Base-by-base conservation (phyloP, 2,329 filamentous ascomycete species). In the Ophiostoma novo-ulmi region DNA sequence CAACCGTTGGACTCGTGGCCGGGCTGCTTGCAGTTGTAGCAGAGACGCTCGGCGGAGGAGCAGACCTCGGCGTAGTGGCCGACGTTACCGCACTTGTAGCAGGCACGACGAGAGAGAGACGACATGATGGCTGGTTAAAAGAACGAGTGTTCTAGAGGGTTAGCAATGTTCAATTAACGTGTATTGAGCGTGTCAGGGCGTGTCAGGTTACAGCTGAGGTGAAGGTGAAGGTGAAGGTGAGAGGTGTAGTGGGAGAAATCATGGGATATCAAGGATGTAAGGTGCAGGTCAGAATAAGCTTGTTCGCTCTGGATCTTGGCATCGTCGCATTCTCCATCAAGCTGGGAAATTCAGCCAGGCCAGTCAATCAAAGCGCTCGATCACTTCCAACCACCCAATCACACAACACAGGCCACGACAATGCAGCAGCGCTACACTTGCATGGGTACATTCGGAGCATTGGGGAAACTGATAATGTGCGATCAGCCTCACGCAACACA, bases 11-110 rank as follows among this genome's bases (percentile, higher is more conserved):
- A 98, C 85, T 99, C 95, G 82, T 99, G 95, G 80, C 89, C 91
- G 73, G 91, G 91, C 83, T 94, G 91, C 85, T 94, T 94, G 89
- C 95, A 99, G 87, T 99, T 99, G 85, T 99, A 99, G 90, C 95
- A 99, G 78, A 99, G 91, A 79, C 95, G 92, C 87, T 99, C 94
- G 72, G 94, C 91, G 72, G 94, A 97, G 73, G 94, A 95, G 91
- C 95, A 99, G 76, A 97, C 94, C 87, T 98, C 94, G 79, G 84
- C 85, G 75, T 88, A 89, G 80, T 93, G 91, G 80, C 91, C 91
- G 80, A 93, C 90, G 78, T 93, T 93, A 83, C 91, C 91, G 82
- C 88, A 90, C 81, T 90, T 92, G 85, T 92, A 92, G 86, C 91
- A 94, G 77, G 91, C 91, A 82, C 91, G 90, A 81, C 91, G 90